Conservation (phyloP, 2,329 filamentous ascomycete genomes). For the Colletotrichum sp. region DNA sequence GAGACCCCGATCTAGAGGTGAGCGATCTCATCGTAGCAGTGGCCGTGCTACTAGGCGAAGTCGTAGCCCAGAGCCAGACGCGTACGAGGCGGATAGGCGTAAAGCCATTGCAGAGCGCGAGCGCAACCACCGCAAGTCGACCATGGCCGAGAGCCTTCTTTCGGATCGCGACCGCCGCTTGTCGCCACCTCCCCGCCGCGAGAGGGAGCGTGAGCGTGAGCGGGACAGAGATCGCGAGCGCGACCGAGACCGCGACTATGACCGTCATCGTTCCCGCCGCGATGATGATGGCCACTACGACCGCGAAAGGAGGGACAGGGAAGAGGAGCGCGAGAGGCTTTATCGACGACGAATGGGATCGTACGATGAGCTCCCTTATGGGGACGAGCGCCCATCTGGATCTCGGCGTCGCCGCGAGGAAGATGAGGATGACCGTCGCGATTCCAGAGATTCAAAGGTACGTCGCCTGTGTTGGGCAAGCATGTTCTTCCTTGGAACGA, state of each 20-base stretch:
- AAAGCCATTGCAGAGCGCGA: constrained; percentile 94
- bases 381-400: constrained; percentile 70
- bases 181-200: constrained; percentile 43
- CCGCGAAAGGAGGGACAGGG: constrained; percentile 83
- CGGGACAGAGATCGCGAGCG: constrained; percentile 37
- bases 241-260: constrained; percentile 45
- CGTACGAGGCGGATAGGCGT: constrained; percentile 93
- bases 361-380: constrained; percentile 90
- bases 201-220: constrained; percentile 25
- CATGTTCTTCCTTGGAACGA: not conserved
- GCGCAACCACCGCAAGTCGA: constrained; percentile 85
- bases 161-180: constrained; percentile 47
- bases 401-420: constrained; percentile 80
- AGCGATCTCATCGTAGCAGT: constrained; percentile 66
- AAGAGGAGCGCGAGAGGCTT: constrained; percentile 86
- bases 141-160: constrained; percentile 68
- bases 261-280: constrained; percentile 60
- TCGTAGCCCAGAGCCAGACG: constrained; percentile 88
- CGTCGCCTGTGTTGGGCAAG: constrained; percentile 13
- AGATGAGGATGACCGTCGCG: constrained; percentile 74
- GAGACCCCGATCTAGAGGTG: constrained; percentile 61
- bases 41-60: constrained; percentile 68
- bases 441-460: constrained; percentile 73
- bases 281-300: constrained; percentile 77
- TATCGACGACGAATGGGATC: constrained; percentile 84